These are phyloP conservation scores for Sporisorium scitamineum DNA, from an alignment of 1,284 basidiomycete species.

Conservation along the genomic window DNA sequence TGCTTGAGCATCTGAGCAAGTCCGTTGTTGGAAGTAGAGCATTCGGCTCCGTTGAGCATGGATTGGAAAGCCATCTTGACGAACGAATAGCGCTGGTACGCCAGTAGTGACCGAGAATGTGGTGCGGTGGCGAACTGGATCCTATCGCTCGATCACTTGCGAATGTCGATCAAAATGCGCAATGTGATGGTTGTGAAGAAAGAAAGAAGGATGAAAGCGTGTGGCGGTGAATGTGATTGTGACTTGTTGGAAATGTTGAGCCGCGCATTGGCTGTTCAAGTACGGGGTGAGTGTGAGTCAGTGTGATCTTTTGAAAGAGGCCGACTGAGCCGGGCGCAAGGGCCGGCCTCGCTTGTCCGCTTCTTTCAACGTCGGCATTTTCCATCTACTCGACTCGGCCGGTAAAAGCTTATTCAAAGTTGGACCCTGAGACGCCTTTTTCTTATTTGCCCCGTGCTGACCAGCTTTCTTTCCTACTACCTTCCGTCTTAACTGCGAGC, in stretches of 20 bases:
- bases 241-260: neutral
- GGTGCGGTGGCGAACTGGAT: neutral
- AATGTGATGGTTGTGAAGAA: neutral
- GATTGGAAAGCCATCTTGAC: conserved; percentile 70
- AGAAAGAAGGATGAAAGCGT: neutral
- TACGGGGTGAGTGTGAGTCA: neutral
- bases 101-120: too few relatives aligned
- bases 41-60: conserved; percentile 90
- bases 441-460: too few relatives aligned
- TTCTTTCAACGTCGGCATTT: neutral
- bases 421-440: neutral
- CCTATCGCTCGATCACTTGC: neutral
- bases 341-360: too few relatives aligned
- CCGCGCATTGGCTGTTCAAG: neutral
- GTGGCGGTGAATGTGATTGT: conserved; percentile 4
- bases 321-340: conserved; percentile 1
- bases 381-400: neutral
- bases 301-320: conserved; percentile 1
- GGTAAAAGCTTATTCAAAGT: neutral
- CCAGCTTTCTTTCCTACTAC: neutral
- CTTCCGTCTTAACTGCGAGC: neutral
- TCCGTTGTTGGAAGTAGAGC: conserved; percentile 85
- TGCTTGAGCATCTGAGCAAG: conserved; percentile 91
- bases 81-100: too few relatives aligned
- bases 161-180: neutral